These are phyloP conservation scores for Amanita inopinata DNA, from an alignment of 768 basidiomycete species.

Conservation along the genomic window DNA sequence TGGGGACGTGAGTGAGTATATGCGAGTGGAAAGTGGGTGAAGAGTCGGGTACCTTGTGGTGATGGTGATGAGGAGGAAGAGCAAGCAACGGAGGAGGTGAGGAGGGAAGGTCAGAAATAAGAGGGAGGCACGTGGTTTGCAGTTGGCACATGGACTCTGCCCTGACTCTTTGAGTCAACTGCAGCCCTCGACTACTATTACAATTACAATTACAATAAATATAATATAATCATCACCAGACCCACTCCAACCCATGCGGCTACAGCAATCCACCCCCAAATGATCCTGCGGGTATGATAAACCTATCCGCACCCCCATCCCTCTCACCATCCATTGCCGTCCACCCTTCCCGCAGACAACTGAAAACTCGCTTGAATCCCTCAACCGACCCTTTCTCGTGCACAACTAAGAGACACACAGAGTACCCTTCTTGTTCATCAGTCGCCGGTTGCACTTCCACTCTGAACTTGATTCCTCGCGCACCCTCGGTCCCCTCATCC, in stretches of 20 bases:
- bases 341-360: conserved; percentile 61
- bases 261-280: conserved; percentile 4
- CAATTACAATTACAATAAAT: background rate
- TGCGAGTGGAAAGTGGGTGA: conserved; percentile 7
- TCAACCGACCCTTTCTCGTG: conserved; percentile 86
- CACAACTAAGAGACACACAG: conserved; percentile 53
- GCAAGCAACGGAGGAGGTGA: conserved; percentile 7
- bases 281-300: conserved; percentile 2
- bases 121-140: conserved; percentile 4
- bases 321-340: conserved; percentile 37
- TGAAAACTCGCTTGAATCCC: conserved; percentile 68
- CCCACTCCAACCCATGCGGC: background rate
- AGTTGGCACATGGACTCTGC: background rate
- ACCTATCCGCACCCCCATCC: background rate
- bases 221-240: background rate
- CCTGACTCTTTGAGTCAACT: background rate
- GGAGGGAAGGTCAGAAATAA: conserved; percentile 6
- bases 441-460: conserved; percentile 58
- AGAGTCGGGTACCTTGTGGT: conserved; percentile 12
- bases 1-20: background rate
- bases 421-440: conserved; percentile 28
- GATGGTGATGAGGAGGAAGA: conserved; percentile 12
- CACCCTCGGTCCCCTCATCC: conserved; percentile 51
- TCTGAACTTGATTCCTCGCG: conserved; percentile 52
- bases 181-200: too few relatives aligned